A percentile compares a stretch with the other conserved stretches of the same genome.
phyloP scores from a whole-genome alignment of 2,329 filamentous ascomycete species.

The Ustulina deusta region DNA sequence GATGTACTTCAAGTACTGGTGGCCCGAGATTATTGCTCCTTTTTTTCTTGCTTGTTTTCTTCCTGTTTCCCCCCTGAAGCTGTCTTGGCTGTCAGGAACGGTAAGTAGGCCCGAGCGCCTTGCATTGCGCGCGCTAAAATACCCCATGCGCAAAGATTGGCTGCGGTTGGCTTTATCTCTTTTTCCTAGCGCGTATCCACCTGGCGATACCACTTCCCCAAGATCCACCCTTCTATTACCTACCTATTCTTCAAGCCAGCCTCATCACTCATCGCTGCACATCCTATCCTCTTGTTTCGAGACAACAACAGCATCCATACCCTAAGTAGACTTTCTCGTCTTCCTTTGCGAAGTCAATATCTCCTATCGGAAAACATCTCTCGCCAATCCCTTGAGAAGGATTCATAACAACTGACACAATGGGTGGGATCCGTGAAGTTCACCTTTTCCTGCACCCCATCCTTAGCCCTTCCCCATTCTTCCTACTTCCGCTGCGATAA shows the following conservation, averaged over 20 bases:
- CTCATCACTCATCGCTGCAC: constrained; percentile 13
- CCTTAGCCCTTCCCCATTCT: constrained; percentile 8
- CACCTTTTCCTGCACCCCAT: constrained; percentile 33
- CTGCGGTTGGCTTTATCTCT: constrained; percentile 37
- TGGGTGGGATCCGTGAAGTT: constrained; percentile 66
- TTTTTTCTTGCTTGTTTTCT: constrained; percentile 19
- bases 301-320: constrained; percentile 31
- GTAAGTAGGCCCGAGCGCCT: constrained; percentile 35
- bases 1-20: constrained; percentile 34
- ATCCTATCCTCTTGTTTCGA: constrained; percentile 26
- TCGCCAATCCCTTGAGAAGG: constrained; percentile 1
- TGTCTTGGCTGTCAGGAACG: constrained; percentile 29
- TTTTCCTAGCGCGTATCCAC: constrained; percentile 39
- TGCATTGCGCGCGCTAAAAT: constrained; percentile 41
- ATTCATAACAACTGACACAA: constrained; percentile 52
- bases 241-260: constrained; percentile 31
- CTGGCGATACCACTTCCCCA: constrained; percentile 47
- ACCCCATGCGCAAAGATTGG: constrained; percentile 34
- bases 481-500: constrained; percentile 22
- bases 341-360: constrained; percentile 24
- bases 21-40: constrained; percentile 16
- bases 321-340: constrained; percentile 19
- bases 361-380: neutral
- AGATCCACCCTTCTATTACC: constrained; percentile 42
- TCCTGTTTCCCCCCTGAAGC: constrained; percentile 12